Evolutionary conservation across 1,139 yeast genomes (phyloP), one percentile per base, ranked within the genome.

Genomic region (Zhuliangozyma blackwelliae): DNA sequence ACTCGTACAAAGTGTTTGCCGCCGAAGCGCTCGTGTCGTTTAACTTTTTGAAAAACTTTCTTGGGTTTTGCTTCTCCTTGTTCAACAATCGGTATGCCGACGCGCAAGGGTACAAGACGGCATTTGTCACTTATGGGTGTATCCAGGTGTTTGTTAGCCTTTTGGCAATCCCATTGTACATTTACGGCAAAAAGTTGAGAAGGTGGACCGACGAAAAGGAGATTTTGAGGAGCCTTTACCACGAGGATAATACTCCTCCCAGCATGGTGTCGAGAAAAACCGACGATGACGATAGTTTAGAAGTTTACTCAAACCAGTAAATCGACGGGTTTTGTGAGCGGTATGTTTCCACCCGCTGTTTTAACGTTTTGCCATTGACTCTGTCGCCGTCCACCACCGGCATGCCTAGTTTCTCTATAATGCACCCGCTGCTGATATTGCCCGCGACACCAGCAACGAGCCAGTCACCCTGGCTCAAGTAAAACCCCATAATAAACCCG

Each of bases 331-430:
- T 47, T 21, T 38, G 38, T 5, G 36, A 23, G 19, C 45, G 33
- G 45, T 73, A 72, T 0, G 12, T 31, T 1, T 45, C 33, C 12
- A 69, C 43, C 29, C 80, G 54, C 2, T 60, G 57, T 8, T 43
- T 32, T 9, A 68, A 45, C 8, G 57, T 43, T 19, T 41, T 26
- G 0, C 79, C 82, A 50, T 85, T 86, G 89, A 94, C 84, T 10
- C 41, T 51, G 5, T 45, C 49, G 1, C 47, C 50, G 3, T 35
- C 38, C 2, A 43, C 37, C 25, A 62, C 52, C 0, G 96, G 95
- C 52, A 82, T 68, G 0, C 97, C 97, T 35, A 84, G 62, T 45
- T 74, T 80, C 53, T 89, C 96, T 33, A 90, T 78, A 12, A 84
- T 77, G 36, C 82, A 66, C 0, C 95, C 92, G 43, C 96, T 87